Evolutionary conservation across 352 stramenopile genomes (phyloP).

Genomic region (Pythium utonaiense): DNA sequence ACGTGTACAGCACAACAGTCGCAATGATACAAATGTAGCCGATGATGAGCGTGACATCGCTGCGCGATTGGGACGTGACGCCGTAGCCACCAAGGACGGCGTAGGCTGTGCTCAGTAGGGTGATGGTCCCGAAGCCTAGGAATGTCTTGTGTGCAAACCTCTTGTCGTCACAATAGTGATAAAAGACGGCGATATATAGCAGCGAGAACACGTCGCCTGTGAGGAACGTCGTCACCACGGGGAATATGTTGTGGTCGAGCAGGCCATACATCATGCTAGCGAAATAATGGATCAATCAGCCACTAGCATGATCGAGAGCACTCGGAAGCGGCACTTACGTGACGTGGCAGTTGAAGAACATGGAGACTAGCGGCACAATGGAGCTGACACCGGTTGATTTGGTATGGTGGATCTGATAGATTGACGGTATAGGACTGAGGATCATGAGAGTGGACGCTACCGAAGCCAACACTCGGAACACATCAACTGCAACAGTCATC

Average conservation of each 20-base stretch:
- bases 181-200: conserved; percentile 19
- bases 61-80: conserved; percentile 4
- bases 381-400: conserved; percentile 17
- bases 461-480: conserved; percentile 20
- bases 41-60: conserved; percentile 14
- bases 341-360: conserved; percentile 22
- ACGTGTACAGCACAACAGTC: conserved; percentile 22
- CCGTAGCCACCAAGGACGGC: conserved; percentile 16
- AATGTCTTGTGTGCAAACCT: conserved; percentile 11
- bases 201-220: conserved; percentile 17
- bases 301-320: not conserved
- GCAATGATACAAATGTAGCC: conserved; percentile 16
- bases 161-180: conserved; percentile 11
- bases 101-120: conserved; percentile 7
- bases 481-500: conserved; percentile 16
- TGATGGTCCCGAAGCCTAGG: conserved; percentile 8
- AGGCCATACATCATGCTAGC: conserved; percentile 16
- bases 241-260: conserved; percentile 21
- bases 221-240: conserved; percentile 18
- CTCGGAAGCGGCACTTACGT: conserved; percentile 4
- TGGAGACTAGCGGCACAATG: conserved; percentile 19
- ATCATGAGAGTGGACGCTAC: conserved; percentile 22
- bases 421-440: conserved; percentile 17
- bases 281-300: not conserved
- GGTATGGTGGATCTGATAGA: conserved; percentile 14